Conservation (phyloP, 1,284 basidiomycete species). For the Ustilago nuda region DNA sequence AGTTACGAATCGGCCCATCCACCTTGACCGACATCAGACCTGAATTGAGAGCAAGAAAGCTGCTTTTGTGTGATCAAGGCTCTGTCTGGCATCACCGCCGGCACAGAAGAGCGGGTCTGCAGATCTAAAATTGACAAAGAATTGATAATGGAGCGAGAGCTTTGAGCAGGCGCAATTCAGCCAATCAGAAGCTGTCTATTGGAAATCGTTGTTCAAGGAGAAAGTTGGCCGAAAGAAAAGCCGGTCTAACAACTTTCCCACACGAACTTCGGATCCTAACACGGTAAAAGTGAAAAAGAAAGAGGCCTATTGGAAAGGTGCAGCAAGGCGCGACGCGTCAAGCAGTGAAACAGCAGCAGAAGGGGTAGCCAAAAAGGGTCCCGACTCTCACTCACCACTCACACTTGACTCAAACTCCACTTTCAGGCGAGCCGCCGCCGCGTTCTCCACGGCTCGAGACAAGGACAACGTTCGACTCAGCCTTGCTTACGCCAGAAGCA, state of each 20-base stretch:
- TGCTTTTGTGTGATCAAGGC: neutral
- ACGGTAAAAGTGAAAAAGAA: neutral
- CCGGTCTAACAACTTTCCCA: neutral
- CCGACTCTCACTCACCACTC: neutral
- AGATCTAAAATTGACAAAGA: conserved; percentile 13
- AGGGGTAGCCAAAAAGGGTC: conserved; percentile 15
- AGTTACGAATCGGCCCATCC: neutral
- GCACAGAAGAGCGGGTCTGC: neutral
- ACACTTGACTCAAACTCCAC: conserved; percentile 10
- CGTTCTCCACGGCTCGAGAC: neutral
- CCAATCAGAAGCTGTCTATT: conserved; percentile 45
- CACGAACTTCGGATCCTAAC: neutral
- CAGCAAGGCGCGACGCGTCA: conserved; percentile 37
- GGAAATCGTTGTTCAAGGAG: conserved; percentile 6
- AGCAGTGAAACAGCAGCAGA: neutral
- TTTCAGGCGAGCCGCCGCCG: neutral
- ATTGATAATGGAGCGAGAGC: conserved; percentile 6
- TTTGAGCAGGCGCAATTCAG: neutral
- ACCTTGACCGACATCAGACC: neutral
- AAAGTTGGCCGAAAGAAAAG: neutral
- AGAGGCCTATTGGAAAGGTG: conserved; percentile 6
- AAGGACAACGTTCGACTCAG: conserved; percentile 9
- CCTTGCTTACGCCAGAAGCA: neutral
- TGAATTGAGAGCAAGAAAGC: neutral
- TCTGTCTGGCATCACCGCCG: neutral